Percentiles rank a stretch among this genome's conserved stretches.
phyloP scores from a whole-genome alignment of 2,329 filamentous ascomycete species.

The Teratosphaeria pseudoeucalypti region DNA sequence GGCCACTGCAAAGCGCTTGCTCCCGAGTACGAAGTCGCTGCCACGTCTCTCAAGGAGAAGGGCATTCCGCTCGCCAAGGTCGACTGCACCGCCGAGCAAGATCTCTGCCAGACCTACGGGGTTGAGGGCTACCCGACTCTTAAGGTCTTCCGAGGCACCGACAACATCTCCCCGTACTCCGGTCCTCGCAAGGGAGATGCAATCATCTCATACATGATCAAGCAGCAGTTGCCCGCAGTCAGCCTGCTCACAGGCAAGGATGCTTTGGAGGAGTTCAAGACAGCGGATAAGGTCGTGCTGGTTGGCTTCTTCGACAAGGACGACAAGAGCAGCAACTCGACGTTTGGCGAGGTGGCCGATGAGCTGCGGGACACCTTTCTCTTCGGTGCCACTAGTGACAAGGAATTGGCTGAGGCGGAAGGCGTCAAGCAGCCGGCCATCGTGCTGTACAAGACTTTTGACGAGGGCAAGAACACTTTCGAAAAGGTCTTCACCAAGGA shows the following conservation, averaged over 20 bases:
- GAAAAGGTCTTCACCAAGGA: constrained; percentile 71
- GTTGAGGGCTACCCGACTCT: constrained; percentile 98
- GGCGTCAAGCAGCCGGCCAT: constrained; percentile 78
- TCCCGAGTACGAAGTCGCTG: constrained; percentile 80
- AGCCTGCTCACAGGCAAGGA: constrained; percentile 65
- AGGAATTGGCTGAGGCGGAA: constrained; percentile 75
- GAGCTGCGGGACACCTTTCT: constrained; percentile 81
- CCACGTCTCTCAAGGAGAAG: constrained; percentile 77
- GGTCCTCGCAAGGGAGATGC: constrained; percentile 80
- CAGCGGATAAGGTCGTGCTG: constrained; percentile 88
- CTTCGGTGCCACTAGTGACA: constrained; percentile 80
- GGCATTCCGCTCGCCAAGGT: constrained; percentile 75
- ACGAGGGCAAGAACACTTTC: constrained; percentile 87
- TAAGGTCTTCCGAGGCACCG: constrained; percentile 91
- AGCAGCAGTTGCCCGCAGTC: constrained; percentile 90
- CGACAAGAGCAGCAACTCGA: constrained; percentile 77
- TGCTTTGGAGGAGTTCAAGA: constrained; percentile 91
- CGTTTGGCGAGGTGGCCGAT: constrained; percentile 64
- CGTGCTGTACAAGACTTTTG: constrained; percentile 94
- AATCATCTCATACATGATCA: constrained; percentile 85
- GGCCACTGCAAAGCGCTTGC: constrained; percentile 98
- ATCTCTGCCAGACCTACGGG: constrained; percentile 79
- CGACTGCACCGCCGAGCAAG: constrained; percentile 89
- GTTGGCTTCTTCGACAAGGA: constrained; percentile 75
- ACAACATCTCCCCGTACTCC: constrained; percentile 71